Evolutionary conservation across 768 basidiomycete species (phyloP).

Genomic region (Gymnopilus dilepis): DNA sequence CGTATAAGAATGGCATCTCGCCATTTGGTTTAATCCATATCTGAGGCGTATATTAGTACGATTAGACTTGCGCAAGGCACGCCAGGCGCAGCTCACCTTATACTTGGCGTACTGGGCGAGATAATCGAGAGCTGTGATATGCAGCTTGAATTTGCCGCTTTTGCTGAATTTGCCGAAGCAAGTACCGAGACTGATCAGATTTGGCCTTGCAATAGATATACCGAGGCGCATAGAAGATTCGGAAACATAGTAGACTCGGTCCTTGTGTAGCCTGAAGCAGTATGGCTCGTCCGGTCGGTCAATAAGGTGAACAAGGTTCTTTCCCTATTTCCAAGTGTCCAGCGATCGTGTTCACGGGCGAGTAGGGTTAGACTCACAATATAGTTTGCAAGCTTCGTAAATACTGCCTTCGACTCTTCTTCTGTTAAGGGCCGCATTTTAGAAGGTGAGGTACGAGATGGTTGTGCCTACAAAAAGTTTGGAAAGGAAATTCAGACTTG

Average conservation of each 20-base stretch:
- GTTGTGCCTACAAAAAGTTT: too few species aligned
- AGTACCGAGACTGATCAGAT: conserved; percentile 91
- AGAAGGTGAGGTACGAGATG: background rate
- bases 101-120: conserved; percentile 97
- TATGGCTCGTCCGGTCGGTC: conserved; percentile 94
- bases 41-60: too few species aligned
- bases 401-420: conserved; percentile 95
- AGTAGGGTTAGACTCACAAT: conserved; percentile 61
- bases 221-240: conserved; percentile 92
- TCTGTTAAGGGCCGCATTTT: conserved; percentile 94
- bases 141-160: conserved; percentile 96
- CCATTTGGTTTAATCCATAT: conserved; percentile 99
- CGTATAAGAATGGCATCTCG: conserved; percentile 99
- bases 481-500: too few species aligned
- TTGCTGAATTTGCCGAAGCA: conserved; percentile 99
- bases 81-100: conserved; percentile 63
- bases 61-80: conserved; percentile 1
- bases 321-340: conserved; percentile 65
- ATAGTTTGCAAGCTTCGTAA: conserved; percentile 97
- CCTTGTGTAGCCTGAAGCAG: conserved; percentile 94
- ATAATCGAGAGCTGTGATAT: conserved; percentile 92
- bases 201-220: conserved; percentile 90
- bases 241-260: conserved; percentile 96
- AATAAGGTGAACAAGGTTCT: conserved; percentile 94
- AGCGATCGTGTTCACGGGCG: background rate